These are phyloP conservation scores for Stromatinia cepivora DNA, from an alignment of 2,329 filamentous ascomycete genomes.

Conservation along the genomic window DNA sequence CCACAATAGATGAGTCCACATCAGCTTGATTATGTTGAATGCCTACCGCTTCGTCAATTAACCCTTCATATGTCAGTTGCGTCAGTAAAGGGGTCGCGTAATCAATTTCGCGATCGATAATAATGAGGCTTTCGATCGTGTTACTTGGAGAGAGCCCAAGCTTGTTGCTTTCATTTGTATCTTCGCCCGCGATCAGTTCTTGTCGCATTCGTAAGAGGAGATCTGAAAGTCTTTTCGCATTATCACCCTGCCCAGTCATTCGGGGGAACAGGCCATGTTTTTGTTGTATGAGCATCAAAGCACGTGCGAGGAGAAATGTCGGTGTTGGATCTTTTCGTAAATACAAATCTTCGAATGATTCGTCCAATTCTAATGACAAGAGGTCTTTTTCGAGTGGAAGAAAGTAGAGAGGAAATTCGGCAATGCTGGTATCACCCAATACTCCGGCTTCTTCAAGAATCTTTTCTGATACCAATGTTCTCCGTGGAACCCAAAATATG, in stretches of 20 bases:
- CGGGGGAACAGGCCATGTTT: constrained; percentile 91
- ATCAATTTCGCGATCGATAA: constrained; percentile 94
- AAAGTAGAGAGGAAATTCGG: constrained; percentile 85
- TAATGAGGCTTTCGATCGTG: constrained; percentile 84
- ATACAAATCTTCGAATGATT: constrained; percentile 85
- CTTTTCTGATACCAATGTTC: constrained; percentile 87
- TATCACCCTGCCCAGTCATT: constrained; percentile 93
- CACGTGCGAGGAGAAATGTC: constrained; percentile 85
- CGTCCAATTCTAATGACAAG: constrained; percentile 84
- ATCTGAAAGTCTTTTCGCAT: constrained; percentile 85
- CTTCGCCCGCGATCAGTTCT: constrained; percentile 79
- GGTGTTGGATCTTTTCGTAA: constrained; percentile 87
- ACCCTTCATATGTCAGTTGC: constrained; percentile 92
- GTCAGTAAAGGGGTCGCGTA: constrained; percentile 90
- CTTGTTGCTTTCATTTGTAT: constrained; percentile 59
- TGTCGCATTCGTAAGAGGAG: constrained; percentile 88
- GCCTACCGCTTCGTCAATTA: constrained; percentile 90
- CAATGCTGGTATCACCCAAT: constrained; percentile 85
- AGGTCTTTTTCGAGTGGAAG: constrained; percentile 90
- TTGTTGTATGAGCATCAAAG: constrained; percentile 91
- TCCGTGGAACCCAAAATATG: constrained; percentile 91
- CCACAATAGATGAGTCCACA: constrained; percentile 86
- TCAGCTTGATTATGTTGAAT: constrained; percentile 93
- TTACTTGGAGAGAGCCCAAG: constrained; percentile 80
- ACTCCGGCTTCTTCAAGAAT: constrained; percentile 91